Evolutionary conservation across 179 eudicot species (phyloP), one percentile per base, ranked within the genome.

Genomic region (Beta lomatogona): DNA sequence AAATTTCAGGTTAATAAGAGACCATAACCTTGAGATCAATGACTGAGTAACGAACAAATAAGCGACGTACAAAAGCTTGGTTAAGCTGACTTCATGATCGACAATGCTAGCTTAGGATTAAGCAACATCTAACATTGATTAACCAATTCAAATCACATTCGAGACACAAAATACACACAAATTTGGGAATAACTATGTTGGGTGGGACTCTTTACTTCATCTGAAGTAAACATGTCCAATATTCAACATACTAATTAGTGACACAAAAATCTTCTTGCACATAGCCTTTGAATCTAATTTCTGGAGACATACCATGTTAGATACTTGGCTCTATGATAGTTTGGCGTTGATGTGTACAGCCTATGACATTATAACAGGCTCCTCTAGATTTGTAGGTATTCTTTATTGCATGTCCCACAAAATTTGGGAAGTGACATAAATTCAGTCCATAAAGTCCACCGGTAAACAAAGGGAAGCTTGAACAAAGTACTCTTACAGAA

Each of bases 381-480:
- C 59, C 60, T 65, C 22, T 78, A 85, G 82, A 67, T 70, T 21
- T 44, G 53, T 80, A 84, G 82, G 81, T 31, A 36, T 71, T 50
- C 79, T 82, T 84, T 86, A 82, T 73, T 73, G 73, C 81, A 84
- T 83, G 87, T 52, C 86, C 81, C 80, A 77, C 75, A 71, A 46
- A 79, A 73, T 75, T 54, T 50, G 46, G 55, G 87, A 85, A 82
- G 78, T 79, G 87, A 85, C 85, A 85, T 85, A 85, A 85, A 85
- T 75, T 70, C 71, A 85, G 83, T 15, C 77, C 79, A 54, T 75
- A 73, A 81, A 85, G 79, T 75, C 84, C 22, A 68, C 64, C 14
- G 28, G 46, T 60, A 75, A 78, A 68, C 69, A 57, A 74, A 71
- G 59, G 73, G 53, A 61, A 60, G 48, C 73, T 78, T 75, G 73